A percentile compares a stretch with the other conserved stretches of the same genome.
These are phyloP conservation scores for Brasenia schreberi DNA, from an alignment of 164 flowering plant genomes.

Conservation along the genomic window DNA sequence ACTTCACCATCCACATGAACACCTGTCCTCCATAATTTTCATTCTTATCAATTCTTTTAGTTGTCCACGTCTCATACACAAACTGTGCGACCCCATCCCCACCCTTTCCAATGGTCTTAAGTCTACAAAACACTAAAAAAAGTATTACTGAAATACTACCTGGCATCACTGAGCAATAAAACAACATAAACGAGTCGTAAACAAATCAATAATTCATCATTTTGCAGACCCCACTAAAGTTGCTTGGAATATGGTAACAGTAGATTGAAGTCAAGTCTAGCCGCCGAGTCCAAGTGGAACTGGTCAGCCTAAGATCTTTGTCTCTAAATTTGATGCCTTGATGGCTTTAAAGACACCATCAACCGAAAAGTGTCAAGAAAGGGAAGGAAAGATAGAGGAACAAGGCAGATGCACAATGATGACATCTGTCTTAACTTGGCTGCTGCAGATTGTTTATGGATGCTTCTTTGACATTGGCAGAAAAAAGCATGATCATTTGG, in stretches of 20 bases:
- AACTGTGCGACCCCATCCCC: not conserved
- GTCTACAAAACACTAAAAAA: too few relatives aligned
- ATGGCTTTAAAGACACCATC: not conserved
- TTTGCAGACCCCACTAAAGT: not conserved
- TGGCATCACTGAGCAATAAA: not conserved
- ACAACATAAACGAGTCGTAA: not conserved
- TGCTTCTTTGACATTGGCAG: not conserved
- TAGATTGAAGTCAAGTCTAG: not conserved
- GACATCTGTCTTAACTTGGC: not conserved
- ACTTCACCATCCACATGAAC: not conserved
- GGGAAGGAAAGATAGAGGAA: not conserved
- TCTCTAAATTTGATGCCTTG: not conserved
- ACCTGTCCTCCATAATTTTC: not conserved
- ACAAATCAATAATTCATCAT: not conserved
- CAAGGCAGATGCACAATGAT: not conserved
- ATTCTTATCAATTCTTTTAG: not conserved
- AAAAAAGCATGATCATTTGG: not conserved
- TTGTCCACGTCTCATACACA: not conserved
- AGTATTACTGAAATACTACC: not conserved
- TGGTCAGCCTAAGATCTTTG: not conserved
- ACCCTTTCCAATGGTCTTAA: not conserved
- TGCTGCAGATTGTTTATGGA: not conserved
- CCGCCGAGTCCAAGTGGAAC: not conserved
- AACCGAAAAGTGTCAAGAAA: too few relatives aligned
- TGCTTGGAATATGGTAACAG: not conserved